These are phyloP conservation scores for Cynara cardunculus DNA, from an alignment of 129 eudicot species.

Conservation along the genomic window DNA sequence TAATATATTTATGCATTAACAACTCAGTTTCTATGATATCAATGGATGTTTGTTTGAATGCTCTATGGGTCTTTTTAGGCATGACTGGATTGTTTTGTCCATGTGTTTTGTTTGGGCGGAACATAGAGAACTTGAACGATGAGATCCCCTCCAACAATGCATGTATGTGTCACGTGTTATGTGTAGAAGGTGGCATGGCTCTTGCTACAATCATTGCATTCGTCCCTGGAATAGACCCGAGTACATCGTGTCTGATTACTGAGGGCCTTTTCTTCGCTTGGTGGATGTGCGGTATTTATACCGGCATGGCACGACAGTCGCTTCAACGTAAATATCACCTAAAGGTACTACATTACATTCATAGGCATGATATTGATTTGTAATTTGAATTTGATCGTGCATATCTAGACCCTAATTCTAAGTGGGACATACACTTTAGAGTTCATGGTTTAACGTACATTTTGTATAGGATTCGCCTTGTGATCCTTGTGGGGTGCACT, in stretches of 20 bases:
- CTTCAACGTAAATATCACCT: conserved; percentile 81
- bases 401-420: neutral
- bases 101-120: conserved; percentile 77
- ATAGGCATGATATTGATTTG: neutral
- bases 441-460: neutral
- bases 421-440: neutral
- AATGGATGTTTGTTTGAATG: neutral
- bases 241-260: conserved; percentile 53
- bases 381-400: no score
- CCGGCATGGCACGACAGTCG: conserved; percentile 70
- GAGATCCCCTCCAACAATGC: conserved; percentile 50
- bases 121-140: conserved; percentile 53
- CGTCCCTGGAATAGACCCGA: conserved; percentile 61
- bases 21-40: neutral
- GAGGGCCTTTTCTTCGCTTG: conserved; percentile 82
- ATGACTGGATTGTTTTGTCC: conserved; percentile 80
- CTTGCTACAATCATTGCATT: conserved; percentile 55
- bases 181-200: conserved; percentile 80
- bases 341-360: conserved; percentile 34
- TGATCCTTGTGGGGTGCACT: conserved; percentile 83
- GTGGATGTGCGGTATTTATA: conserved; percentile 93
- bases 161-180: conserved; percentile 70
- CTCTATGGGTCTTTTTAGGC: conserved; percentile 36
- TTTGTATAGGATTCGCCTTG: conserved; percentile 70
- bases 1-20: neutral